Conservation (phyloP, 2,329 filamentous ascomycete genomes). For the Rhynchosporium agropyri region DNA sequence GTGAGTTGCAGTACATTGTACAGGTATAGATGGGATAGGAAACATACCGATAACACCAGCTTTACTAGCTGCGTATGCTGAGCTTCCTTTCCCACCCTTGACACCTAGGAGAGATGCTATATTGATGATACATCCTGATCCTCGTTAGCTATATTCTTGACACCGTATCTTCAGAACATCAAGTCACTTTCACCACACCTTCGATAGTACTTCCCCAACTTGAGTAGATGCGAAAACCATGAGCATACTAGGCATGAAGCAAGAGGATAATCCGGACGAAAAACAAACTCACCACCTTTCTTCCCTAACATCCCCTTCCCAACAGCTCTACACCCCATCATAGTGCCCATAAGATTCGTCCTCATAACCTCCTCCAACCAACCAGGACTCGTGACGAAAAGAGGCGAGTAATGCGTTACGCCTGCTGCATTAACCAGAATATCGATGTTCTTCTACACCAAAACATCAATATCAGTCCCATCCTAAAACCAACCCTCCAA, state of each 20-base stretch:
- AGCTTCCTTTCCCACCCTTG: constrained; percentile 69
- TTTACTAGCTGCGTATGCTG: constrained; percentile 78
- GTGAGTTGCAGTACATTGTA: constrained; percentile 11
- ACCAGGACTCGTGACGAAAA: constrained; percentile 56
- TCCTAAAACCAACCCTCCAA: background rate
- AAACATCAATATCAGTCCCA: constrained; percentile 1
- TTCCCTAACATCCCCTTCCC: constrained; percentile 51
- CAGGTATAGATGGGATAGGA: background rate
- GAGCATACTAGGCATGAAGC: background rate
- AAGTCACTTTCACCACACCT: no score
- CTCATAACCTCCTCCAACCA: constrained; percentile 61
- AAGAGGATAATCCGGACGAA: constrained; percentile 11
- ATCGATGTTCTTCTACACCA: constrained; percentile 44
- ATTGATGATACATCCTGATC: constrained; percentile 73
- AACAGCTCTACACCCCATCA: constrained; percentile 60
- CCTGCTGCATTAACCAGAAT: constrained; percentile 83
- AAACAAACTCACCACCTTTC: constrained; percentile 35
- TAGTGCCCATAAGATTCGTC: constrained; percentile 71
- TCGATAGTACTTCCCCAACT: no score
- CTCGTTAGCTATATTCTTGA: background rate
- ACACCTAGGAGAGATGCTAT: constrained; percentile 74
- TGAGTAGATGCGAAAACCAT: no score
- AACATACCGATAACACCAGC: constrained; percentile 71
- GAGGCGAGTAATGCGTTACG: constrained; percentile 64
- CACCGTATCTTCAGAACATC: background rate